These are phyloP conservation scores for Pseudopyricularia javanii DNA, from an alignment of 2,329 filamentous ascomycete species.

Conservation along the genomic window DNA sequence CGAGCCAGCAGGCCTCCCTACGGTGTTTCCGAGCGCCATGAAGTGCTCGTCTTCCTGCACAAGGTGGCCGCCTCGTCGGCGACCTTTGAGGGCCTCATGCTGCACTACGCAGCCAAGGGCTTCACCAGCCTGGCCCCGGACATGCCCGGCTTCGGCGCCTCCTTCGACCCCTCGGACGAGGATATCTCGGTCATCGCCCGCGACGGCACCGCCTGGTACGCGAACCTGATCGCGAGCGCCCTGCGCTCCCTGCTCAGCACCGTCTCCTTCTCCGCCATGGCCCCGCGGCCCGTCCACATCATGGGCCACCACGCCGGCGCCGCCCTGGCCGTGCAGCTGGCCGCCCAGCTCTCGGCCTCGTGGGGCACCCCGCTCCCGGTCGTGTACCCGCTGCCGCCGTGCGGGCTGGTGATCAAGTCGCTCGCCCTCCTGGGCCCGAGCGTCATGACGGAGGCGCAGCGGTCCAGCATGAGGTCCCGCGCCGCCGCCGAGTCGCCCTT, in stretches of 20 bases:
- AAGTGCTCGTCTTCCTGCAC: neutral
- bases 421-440: neutral
- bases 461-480: neutral
- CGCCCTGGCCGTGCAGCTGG: neutral
- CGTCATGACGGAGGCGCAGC: neutral
- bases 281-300: neutral
- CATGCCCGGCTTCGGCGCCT: neutral
- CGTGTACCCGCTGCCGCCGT: neutral
- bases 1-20: neutral
- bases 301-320: neutral
- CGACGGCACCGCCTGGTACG: neutral
- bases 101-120: neutral
- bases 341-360: neutral
- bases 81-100: neutral
- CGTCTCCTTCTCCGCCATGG: neutral
- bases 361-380: neutral
- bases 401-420: neutral
- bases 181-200: neutral
- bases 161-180: neutral
- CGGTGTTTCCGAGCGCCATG: neutral
- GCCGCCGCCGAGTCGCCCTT: neutral
- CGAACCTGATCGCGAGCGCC: neutral
- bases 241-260: neutral
- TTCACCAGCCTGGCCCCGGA: neutral
- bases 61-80: neutral